These are phyloP conservation scores for Wallacemonas rigidus DNA, from an alignment of 208 protist species.

Conservation along the genomic window DNA sequence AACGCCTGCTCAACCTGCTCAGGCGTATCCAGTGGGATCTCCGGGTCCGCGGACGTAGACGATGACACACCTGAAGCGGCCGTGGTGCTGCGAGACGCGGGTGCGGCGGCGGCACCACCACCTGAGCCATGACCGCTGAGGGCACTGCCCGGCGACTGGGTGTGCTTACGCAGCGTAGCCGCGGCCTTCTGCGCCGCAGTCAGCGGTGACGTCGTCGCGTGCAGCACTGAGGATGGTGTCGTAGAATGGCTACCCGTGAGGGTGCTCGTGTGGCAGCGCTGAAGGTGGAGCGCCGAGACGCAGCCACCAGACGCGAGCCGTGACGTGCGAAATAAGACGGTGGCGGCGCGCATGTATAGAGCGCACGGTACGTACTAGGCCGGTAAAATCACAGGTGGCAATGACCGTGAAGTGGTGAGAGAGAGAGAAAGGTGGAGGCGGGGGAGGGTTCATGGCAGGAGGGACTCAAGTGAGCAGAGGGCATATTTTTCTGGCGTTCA, in stretches of 20 bases:
- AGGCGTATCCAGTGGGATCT: constrained; percentile 26
- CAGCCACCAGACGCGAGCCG: background rate
- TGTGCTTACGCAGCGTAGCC: background rate
- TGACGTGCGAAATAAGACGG: background rate
- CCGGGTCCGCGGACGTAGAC: no score
- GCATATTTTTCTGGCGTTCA: background rate
- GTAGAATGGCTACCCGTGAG: background rate
- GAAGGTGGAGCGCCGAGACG: background rate
- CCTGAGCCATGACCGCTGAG: no score
- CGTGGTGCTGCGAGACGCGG: no score
- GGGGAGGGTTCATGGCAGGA: background rate
- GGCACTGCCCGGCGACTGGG: background rate
- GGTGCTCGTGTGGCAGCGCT: background rate
- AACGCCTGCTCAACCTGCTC: constrained; percentile 69
- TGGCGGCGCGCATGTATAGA: no score
- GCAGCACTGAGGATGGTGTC: background rate
- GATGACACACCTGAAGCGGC: no score
- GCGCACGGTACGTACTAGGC: no score
- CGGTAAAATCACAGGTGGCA: no score
- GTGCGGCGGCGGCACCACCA: no score
- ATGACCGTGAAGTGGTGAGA: background rate
- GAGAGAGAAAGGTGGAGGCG: background rate
- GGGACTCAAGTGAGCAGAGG: background rate
- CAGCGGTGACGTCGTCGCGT: background rate
- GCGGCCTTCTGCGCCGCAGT: background rate